Evolutionary conservation across 2,329 filamentous ascomycete genomes (phyloP), one percentile per base, ranked within the genome.

Genomic region (Cadophora luteo-olivacea): DNA sequence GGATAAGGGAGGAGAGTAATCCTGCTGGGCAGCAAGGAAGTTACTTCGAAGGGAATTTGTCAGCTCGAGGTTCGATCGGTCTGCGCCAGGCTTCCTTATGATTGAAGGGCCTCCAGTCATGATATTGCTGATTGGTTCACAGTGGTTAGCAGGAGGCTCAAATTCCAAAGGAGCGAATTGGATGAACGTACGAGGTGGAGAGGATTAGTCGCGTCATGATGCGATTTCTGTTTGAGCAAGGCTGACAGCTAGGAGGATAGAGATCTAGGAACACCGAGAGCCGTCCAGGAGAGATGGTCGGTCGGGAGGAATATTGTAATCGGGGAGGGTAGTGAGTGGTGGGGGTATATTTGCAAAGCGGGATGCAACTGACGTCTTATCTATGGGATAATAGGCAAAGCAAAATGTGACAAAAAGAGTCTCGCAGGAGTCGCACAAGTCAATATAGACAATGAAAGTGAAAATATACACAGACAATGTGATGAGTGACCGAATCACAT

Each of bases 41-140:
- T 95, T 97, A 77, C 90, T 89, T 75, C 92, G 91, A 22, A 99
- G 87, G 3, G 94, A 93, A 77, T 93, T 94, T 72, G 94, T 92
- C 75, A 99, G 88, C 81, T 99, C 96, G 75, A 94, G 90, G 79
- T 98, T 98, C 65, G 95, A 97, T 78, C 94, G 93, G 78, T 90
- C 90, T 72, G 88, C 87, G 69, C 90, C 86, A 19, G 91, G 89
- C 76, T 92, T 92, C 71, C 93, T 90, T 79, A 97, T 91, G 71
- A 97, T 91, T 61, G 93, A 93, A 67, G 92, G 91, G 67, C 92
- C 92, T 72, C 89, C 90, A 83, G 97, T 97, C 77, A 86, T 88
- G 67, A 79, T 76, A 74, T 78, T 77, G 41, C 78, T 79, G 55
- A n/a, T 22, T 45, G 45, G 58, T 19, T 60, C n/a, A 41, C 9